Percentiles rank a stretch among this genome's conserved stretches.
Evolutionary conservation across 108 stramenopile species (phyloP).

Genomic region (Discostella stelligeroides): DNA sequence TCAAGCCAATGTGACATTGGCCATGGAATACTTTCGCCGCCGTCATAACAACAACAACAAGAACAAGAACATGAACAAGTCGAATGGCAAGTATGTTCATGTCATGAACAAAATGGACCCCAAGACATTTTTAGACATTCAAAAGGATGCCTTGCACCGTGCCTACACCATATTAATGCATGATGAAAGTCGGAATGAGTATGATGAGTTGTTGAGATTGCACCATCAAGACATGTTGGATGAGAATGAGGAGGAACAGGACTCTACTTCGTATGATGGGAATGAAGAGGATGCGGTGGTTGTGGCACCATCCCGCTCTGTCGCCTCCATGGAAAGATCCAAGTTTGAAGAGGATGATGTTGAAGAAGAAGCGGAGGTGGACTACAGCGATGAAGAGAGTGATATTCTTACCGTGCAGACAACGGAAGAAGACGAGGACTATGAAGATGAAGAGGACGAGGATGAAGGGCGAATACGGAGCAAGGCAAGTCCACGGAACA

Average conservation of each 20-base stretch:
- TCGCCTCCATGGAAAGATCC: too few species aligned
- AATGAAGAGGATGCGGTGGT: not conserved
- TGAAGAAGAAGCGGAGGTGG: not conserved
- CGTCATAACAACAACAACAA: too few species aligned
- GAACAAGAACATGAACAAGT: too few species aligned
- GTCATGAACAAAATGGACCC: not conserved
- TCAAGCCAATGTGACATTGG: too few species aligned
- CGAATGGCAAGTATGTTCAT: too few species aligned
- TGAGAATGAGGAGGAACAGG: conserved; percentile 3
- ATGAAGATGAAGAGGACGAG: not conserved
- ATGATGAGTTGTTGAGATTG: conserved; percentile 4
- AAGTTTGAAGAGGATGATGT: not conserved
- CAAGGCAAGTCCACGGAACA: not conserved
- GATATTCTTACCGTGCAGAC: too few species aligned
- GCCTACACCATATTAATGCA: conserved; percentile 1
- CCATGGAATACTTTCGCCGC: too few species aligned
- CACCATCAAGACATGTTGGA: not conserved
- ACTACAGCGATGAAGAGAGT: not conserved
- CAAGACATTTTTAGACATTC: conserved; percentile 1
- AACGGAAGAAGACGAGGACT: not conserved
- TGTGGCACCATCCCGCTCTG: too few species aligned
- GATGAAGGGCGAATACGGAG: not conserved
- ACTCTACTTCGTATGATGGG: not conserved
- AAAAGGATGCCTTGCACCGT: not conserved
- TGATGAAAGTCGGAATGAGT: conserved; percentile 1